Base-by-base conservation (phyloP, 73 alveolate genomes). In the Paramecium tetraurelia region DNA sequence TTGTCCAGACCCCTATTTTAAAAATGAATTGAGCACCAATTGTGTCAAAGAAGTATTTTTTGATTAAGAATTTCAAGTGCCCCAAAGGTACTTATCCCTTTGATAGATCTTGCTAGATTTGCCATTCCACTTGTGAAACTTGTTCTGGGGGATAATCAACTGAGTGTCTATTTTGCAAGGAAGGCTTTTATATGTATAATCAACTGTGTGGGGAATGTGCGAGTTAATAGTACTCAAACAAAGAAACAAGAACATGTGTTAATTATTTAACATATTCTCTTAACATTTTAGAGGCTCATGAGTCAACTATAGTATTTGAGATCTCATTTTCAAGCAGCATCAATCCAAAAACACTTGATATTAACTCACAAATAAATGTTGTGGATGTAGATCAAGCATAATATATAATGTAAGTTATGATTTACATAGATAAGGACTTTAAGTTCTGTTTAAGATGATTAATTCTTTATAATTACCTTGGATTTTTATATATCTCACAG, bases 1-100 rank as follows among this genome's bases (percentile, higher is more conserved):
- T 29, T 75, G 87, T 36, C 87, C 87, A 16, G 87, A 75, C 38
- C 87, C 87, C 5, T 75, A 75, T 75, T 75, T 38, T 20, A 75
- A 20, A 18, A 41, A 75, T 75, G 58, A 75, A 20, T 38, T 35
- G 8, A 38, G 11, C 0, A 41, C 68, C 8, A 14, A 35, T 38
- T 75, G 87, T 41, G 87, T 36, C 5, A 38, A 22, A 36, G 12
- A 38, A 36, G 87, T 75, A 75, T n/a, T 3, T 6, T 18, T 6
- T 38, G 0, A 75, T 3, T 14, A 0, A 29, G 4, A n/a, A 4
- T 20, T 4, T 3, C 0, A 35, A 75, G 87, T 75, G 87, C 38
- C 87, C 87, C 9, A 75, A 4, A 35, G 59, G 59, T 29, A 75
- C 87, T 36, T 75, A 35, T 75, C 29, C 59, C 12, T 75, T 0